A percentile compares a stretch with the other conserved stretches of the same genome.
Evolutionary conservation across 1,284 basidiomycete genomes (phyloP).

Genomic region (Irpex sp.): DNA sequence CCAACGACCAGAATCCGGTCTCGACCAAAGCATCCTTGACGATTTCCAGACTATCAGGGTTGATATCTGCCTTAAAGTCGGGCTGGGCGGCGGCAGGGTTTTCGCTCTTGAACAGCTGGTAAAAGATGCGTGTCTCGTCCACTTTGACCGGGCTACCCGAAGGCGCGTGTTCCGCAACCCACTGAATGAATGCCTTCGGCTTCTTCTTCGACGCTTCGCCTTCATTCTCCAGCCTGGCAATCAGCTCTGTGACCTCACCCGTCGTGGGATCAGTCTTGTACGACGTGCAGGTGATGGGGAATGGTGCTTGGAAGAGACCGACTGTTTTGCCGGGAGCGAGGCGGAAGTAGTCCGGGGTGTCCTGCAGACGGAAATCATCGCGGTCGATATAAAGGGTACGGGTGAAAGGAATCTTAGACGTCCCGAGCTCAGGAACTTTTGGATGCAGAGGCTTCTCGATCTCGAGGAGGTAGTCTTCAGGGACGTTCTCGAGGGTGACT

Average conservation of each 20-base stretch:
- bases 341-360: conserved; percentile 96
- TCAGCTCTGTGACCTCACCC: conserved; percentile 76
- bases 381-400: conserved; percentile 90
- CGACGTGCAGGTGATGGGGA: conserved; percentile 91
- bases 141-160: conserved; percentile 81
- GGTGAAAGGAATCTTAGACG: conserved; percentile 83
- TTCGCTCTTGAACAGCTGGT: conserved; percentile 92
- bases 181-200: conserved; percentile 96
- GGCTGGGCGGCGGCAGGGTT: conserved; percentile 72
- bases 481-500: conserved; percentile 88
- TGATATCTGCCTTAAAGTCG: conserved; percentile 78
- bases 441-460: conserved; percentile 94
- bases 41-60: conserved; percentile 77
- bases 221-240: conserved; percentile 75
- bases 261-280: conserved; percentile 74
- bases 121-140: conserved; percentile 91
- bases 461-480: conserved; percentile 81
- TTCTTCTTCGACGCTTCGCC: conserved; percentile 58
- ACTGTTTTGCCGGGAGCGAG: conserved; percentile 97
- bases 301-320: conserved; percentile 93
- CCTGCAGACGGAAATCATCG: conserved; percentile 91
- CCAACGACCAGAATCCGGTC: conserved; percentile 85
- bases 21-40: conserved; percentile 84
- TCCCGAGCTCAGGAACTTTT: conserved; percentile 88
- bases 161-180: conserved; percentile 87